phyloP scores from a whole-genome alignment of 1,284 basidiomycete species.

The Boletus sp. region DNA sequence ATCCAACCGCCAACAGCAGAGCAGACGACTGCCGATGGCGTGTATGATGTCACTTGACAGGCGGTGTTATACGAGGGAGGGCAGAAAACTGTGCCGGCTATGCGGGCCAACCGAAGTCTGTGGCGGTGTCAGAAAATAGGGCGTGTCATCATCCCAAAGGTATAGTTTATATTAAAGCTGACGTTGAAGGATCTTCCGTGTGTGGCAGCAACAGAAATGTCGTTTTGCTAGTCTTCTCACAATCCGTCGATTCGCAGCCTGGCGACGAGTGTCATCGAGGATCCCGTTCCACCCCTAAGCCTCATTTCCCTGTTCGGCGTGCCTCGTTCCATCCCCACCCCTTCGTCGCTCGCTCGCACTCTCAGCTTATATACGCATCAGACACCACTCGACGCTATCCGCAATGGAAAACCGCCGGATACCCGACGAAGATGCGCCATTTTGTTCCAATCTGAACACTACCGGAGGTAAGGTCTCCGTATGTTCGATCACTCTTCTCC shows the following conservation, averaged over 20 bases:
- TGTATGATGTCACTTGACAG: neutral
- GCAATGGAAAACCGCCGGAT: conserved; percentile 27
- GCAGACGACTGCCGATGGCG: neutral
- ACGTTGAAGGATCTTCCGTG: neutral
- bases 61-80: too few relatives aligned
- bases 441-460: conserved; percentile 7
- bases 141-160: too few relatives aligned
- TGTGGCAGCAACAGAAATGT: neutral
- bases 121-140: neutral
- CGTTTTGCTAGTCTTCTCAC: neutral
- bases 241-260: conserved; percentile 17
- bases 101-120: neutral
- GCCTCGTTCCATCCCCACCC: neutral
- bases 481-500: conserved; percentile 12
- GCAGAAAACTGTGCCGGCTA: neutral
- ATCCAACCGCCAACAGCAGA: neutral
- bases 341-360: neutral
- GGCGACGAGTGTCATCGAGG: conserved; percentile 10
- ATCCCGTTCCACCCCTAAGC: conserved; percentile 1
- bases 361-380: conserved; percentile 3
- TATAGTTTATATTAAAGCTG: neutral
- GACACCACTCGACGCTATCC: neutral
- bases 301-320: neutral
- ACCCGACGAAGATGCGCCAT: conserved; percentile 12
- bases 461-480: conserved; percentile 32